Evolutionary conservation across 2,329 filamentous ascomycete species (phyloP).

Genomic region (Dactylonectria estremocensis): DNA sequence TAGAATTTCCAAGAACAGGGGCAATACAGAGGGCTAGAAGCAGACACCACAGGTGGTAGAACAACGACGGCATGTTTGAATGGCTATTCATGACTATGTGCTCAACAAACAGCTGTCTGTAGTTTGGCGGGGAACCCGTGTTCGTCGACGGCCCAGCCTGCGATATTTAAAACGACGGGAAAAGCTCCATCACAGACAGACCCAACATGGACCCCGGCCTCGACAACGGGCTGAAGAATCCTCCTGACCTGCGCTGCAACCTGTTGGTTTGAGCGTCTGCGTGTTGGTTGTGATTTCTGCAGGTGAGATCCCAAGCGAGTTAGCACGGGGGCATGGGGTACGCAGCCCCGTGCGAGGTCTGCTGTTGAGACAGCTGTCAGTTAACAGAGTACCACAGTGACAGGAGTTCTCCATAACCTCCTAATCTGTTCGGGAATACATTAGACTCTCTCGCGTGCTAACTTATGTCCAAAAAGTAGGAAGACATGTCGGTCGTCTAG

Average conservation of each 20-base stretch:
- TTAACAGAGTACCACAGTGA: neutral
- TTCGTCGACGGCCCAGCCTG: neutral
- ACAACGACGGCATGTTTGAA: neutral
- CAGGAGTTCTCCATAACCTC: neutral
- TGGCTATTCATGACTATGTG: neutral
- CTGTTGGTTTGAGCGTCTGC: slow-evolving; percentile 23
- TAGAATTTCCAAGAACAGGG: neutral
- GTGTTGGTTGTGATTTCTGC: slow-evolving; percentile 12
- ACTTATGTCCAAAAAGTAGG: no score
- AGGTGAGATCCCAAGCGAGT: no score
- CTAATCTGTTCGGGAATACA: neutral
- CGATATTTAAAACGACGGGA: neutral
- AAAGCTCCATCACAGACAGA: neutral
- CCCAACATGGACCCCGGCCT: neutral
- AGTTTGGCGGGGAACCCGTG: neutral
- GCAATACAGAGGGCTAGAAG: neutral
- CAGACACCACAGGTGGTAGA: slow-evolving; percentile 1
- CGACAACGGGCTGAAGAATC: neutral
- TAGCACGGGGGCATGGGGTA: neutral
- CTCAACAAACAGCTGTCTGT: neutral
- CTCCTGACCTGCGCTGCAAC: neutral
- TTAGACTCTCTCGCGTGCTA: no score
- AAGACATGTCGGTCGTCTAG: no score
- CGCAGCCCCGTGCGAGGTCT: neutral
- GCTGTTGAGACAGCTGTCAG: neutral